phyloP scores from a whole-genome alignment of 176 grass and related monocot genomes.

The Zea luxurians region DNA sequence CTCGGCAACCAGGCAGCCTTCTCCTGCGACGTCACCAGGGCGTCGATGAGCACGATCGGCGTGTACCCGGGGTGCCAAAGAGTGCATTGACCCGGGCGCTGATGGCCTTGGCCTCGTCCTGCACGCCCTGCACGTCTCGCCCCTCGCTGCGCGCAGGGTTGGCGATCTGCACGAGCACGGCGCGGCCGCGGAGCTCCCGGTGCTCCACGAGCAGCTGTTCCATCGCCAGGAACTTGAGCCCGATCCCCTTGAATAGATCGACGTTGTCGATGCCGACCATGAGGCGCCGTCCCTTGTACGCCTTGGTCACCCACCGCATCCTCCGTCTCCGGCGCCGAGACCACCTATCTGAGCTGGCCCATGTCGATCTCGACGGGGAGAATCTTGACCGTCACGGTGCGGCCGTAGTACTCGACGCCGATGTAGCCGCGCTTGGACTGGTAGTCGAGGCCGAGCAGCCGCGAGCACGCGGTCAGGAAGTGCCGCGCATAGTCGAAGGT shows the following conservation, averaged over 20 bases:
- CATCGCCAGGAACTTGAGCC: slow-evolving; percentile 88
- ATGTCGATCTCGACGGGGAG: slow-evolving; percentile 85
- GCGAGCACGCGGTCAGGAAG: slow-evolving; percentile 81
- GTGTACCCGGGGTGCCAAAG: slow-evolving; percentile 72
- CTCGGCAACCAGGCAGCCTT: slow-evolving; percentile 72
- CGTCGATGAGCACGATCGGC: slow-evolving; percentile 64
- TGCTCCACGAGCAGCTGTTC: slow-evolving; percentile 64
- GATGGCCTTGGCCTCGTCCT: slow-evolving; percentile 63
- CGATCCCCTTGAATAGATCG: slow-evolving; percentile 89
- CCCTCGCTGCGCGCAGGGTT: slow-evolving; percentile 89
- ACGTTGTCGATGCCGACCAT: slow-evolving; percentile 86
- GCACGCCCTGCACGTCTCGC: slow-evolving; percentile 79
- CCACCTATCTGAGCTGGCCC: slow-evolving; percentile 73
- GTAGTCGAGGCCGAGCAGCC: slow-evolving; percentile 77
- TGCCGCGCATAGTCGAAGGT: slow-evolving; percentile 96
- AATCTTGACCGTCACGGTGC: slow-evolving; percentile 89
- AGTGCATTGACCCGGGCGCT: slow-evolving; percentile 71
- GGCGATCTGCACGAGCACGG: slow-evolving; percentile 80
- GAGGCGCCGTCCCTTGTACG: slow-evolving; percentile 63
- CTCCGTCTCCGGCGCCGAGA: slow-evolving; percentile 63
- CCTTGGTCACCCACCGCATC: slow-evolving; percentile 37
- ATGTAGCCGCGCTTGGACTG: slow-evolving; percentile 94
- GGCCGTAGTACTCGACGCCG: slow-evolving; percentile 91
- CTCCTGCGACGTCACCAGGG: slow-evolving; percentile 50
- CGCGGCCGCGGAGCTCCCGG: slow-evolving; percentile 55